phyloP scores from a whole-genome alignment of 2,329 filamentous ascomycete genomes.

The Nigrospora osmanthi region DNA sequence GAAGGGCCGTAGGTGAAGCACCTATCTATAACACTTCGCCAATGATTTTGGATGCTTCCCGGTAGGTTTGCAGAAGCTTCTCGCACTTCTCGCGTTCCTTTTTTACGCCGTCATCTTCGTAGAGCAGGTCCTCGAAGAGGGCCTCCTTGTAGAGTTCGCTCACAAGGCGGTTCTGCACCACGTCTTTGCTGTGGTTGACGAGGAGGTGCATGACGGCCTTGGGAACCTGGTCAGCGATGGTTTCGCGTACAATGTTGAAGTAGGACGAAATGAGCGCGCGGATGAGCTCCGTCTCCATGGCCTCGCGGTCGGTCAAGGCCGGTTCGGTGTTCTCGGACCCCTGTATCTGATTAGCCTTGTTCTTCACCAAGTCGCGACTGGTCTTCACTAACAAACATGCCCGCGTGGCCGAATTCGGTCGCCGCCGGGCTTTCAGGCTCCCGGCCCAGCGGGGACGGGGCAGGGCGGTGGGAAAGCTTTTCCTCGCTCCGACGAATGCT shows the following conservation, averaged over 20 bases:
- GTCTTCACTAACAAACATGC: not conserved
- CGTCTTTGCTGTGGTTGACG: constrained; percentile 97
- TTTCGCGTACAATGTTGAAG: constrained; percentile 98
- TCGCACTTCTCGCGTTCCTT: constrained; percentile 98
- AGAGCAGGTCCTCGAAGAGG: constrained; percentile 85
- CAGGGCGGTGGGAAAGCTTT: constrained; percentile 43
- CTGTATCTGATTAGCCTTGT: constrained; percentile 11
- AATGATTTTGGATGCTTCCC: constrained; percentile 96
- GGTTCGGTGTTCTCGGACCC: constrained; percentile 63
- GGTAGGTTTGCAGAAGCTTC: constrained; percentile 88
- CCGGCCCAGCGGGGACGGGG: constrained; percentile 16
- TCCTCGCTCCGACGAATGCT: constrained; percentile 69
- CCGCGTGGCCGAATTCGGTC: constrained; percentile 20
- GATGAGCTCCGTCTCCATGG: constrained; percentile 96
- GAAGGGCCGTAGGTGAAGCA: too few species aligned
- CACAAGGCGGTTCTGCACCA: constrained; percentile 92
- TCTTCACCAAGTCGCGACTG: constrained; percentile 8
- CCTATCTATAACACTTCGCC: constrained; percentile 73
- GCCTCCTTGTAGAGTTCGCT: constrained; percentile 91
- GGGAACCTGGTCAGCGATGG: constrained; percentile 96
- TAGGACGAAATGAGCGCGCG: constrained; percentile 94
- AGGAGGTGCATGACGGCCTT: constrained; percentile 98
- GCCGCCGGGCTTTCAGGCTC: constrained; percentile 29
- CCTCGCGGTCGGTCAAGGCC: constrained; percentile 88
- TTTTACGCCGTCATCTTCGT: constrained; percentile 96